Percentiles rank a stretch among this genome's conserved stretches.
These are phyloP conservation scores for Nissolia schottii DNA, from an alignment of 306 rosid genomes.

Conservation along the genomic window DNA sequence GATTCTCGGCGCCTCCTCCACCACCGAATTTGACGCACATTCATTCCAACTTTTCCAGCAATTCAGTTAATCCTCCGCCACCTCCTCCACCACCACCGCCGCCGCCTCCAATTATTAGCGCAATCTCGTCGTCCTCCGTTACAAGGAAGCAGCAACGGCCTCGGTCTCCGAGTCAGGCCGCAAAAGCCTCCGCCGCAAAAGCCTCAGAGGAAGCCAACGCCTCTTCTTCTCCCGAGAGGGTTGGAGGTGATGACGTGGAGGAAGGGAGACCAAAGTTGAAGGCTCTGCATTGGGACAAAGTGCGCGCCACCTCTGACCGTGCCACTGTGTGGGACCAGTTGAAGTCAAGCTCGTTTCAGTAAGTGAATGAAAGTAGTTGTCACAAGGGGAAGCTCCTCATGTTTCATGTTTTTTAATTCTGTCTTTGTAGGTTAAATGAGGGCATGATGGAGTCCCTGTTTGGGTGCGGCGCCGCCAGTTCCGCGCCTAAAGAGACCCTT, in stretches of 20 bases:
- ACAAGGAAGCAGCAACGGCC: conserved; percentile 31
- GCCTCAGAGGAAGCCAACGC: conserved; percentile 7
- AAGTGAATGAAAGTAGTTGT: conserved; percentile 32
- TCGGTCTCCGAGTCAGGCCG: conserved; percentile 31
- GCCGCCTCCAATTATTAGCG: background rate
- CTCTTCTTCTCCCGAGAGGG: conserved; percentile 37
- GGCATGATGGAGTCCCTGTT: conserved; percentile 97
- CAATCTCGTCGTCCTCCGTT: conserved; percentile 9
- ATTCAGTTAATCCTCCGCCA: conserved; percentile 35
- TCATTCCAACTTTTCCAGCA: conserved; percentile 33
- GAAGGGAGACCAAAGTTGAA: conserved; percentile 79
- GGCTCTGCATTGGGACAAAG: conserved; percentile 99
- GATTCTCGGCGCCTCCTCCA: conserved; percentile 69
- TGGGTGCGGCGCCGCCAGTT: conserved; percentile 57
- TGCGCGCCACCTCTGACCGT: conserved; percentile 84
- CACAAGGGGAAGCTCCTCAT: too few relatives aligned
- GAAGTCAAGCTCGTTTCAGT: conserved; percentile 96
- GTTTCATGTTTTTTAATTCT: background rate
- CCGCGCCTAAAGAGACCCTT: conserved; percentile 51
- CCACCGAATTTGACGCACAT: conserved; percentile 57
- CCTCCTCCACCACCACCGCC: conserved; percentile 43
- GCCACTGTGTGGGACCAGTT: conserved; percentile 99
- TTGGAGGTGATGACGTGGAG: conserved; percentile 55
- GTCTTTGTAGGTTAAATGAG: conserved; percentile 67
- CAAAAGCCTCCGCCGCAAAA: conserved; percentile 25